Conservation (phyloP, 2,329 filamentous ascomycete genomes). For the Elsinoe fawcettii region DNA sequence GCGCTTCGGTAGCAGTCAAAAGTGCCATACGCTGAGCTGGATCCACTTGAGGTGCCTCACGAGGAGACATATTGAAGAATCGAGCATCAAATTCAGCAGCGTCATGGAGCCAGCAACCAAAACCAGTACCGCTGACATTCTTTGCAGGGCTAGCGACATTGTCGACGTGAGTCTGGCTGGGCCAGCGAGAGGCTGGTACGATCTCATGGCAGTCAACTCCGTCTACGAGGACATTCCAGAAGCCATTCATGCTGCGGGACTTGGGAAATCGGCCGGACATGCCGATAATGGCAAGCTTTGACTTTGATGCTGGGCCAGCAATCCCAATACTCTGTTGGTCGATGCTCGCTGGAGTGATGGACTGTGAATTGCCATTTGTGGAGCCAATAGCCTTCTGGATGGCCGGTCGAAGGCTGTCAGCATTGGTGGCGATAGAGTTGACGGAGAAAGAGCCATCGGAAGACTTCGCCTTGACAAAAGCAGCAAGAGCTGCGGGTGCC, state of each 20-base stretch:
- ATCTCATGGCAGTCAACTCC: slow-evolving; percentile 19
- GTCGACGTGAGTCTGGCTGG: slow-evolving; percentile 15
- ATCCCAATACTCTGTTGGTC: slow-evolving; percentile 24
- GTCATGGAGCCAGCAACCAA: slow-evolving; percentile 17
- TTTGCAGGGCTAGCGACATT: slow-evolving; percentile 13
- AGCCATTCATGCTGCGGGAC: slow-evolving; percentile 24
- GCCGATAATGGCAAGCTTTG: slow-evolving; percentile 23
- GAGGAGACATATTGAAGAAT: slow-evolving; percentile 18
- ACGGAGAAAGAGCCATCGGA: slow-evolving; percentile 4
- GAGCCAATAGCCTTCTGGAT: slow-evolving; percentile 18
- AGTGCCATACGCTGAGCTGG: slow-evolving; percentile 19
- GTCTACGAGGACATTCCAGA: slow-evolving; percentile 32
- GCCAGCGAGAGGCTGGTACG: slow-evolving; percentile 12
- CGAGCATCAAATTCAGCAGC: slow-evolving; percentile 17
- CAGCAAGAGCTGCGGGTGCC: not conserved
- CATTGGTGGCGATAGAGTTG: slow-evolving; percentile 12
- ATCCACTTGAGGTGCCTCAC: slow-evolving; percentile 19
- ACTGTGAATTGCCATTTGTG: not conserved
- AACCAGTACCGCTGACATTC: slow-evolving; percentile 14
- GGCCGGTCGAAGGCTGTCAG: slow-evolving; percentile 19
- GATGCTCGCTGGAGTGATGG: slow-evolving; percentile 9
- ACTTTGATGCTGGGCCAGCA: slow-evolving; percentile 20
- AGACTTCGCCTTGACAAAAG: slow-evolving; percentile 1
- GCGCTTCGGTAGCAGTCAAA: slow-evolving; percentile 20
- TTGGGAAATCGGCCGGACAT: slow-evolving; percentile 24